These are phyloP conservation scores for Austroboletus niveus DNA, from an alignment of 1,284 basidiomycete genomes.

Conservation along the genomic window DNA sequence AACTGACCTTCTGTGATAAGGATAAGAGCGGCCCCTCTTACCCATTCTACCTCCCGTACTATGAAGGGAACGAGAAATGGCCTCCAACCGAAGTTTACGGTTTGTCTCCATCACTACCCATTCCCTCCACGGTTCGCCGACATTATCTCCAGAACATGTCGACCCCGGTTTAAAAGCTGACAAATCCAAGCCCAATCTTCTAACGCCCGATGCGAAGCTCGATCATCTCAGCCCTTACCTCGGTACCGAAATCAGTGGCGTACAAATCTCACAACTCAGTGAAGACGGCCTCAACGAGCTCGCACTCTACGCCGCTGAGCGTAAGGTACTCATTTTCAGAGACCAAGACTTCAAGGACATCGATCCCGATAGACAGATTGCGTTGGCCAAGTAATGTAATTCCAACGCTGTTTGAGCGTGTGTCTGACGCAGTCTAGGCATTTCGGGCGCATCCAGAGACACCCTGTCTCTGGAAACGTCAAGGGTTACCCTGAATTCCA, in stretches of 20 bases:
- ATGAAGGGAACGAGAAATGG: too few species aligned
- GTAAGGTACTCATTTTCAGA: slow-evolving; percentile 49
- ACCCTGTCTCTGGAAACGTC: neutral
- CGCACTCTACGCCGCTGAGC: slow-evolving; percentile 41
- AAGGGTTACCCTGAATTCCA: too few species aligned
- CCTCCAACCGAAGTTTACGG: too few species aligned
- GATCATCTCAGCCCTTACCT: slow-evolving; percentile 52
- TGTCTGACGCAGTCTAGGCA: neutral
- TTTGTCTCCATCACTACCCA: too few species aligned
- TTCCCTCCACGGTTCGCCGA: neutral
- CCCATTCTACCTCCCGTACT: too few species aligned
- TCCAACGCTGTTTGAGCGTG: neutral
- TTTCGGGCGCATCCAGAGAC: neutral
- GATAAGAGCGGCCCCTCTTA: too few species aligned
- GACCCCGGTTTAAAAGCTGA: slow-evolving; percentile 47
- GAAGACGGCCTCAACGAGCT: slow-evolving; percentile 33
- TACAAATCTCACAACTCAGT: slow-evolving; percentile 56
- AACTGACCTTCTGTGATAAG: too few species aligned
- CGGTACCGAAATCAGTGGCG: slow-evolving; percentile 58
- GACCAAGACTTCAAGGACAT: slow-evolving; percentile 49
- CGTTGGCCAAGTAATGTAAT: slow-evolving; percentile 39
- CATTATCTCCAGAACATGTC: slow-evolving; percentile 5
- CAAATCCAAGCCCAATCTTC: slow-evolving; percentile 49
- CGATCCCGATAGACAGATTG: slow-evolving; percentile 37
- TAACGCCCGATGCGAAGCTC: slow-evolving; percentile 39